phyloP scores from a whole-genome alignment of 2,329 filamentous ascomycete species.

The Trichophyton simii region DNA sequence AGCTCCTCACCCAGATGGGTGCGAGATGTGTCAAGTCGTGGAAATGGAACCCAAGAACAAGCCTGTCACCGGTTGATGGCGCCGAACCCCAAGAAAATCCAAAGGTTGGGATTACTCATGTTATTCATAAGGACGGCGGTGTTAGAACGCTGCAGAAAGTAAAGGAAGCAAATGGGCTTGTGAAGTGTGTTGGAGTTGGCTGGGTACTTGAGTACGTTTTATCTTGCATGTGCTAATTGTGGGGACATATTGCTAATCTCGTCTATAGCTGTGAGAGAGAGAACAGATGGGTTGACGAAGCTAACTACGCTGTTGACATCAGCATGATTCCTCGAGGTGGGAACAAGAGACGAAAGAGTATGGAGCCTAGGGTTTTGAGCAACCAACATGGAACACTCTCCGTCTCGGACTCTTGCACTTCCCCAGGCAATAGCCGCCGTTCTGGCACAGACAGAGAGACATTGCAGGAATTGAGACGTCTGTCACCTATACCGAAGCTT shows the following conservation, averaged over 20 bases:
- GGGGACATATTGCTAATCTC: slow-evolving; percentile 7
- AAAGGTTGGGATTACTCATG: slow-evolving; percentile 69
- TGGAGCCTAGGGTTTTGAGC: slow-evolving; percentile 60
- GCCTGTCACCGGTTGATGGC: slow-evolving; percentile 25
- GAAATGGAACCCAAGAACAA: slow-evolving; percentile 55
- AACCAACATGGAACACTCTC: slow-evolving; percentile 57
- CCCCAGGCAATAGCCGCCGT: slow-evolving; percentile 20
- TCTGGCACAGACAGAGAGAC: slow-evolving; percentile 21
- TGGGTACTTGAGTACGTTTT: slow-evolving; percentile 74
- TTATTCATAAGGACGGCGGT: slow-evolving; percentile 79
- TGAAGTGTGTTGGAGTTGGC: slow-evolving; percentile 74
- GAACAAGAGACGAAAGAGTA: slow-evolving; percentile 61
- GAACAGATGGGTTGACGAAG: slow-evolving; percentile 64
- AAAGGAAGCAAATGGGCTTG: slow-evolving; percentile 55
- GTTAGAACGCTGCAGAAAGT: slow-evolving; percentile 67
- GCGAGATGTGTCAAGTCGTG: slow-evolving; percentile 65
- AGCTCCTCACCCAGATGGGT: slow-evolving; percentile 68
- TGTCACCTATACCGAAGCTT: slow-evolving; percentile 22
- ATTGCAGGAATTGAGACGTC: slow-evolving; percentile 23
- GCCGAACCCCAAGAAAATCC: slow-evolving; percentile 22
- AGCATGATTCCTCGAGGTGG: slow-evolving; percentile 56
- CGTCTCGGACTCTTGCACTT: slow-evolving; percentile 18
- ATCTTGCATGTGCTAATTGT: background rate
- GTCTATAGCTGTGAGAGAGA: slow-evolving; percentile 55
- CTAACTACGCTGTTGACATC: slow-evolving; percentile 56